A percentile compares a stretch with the other conserved stretches of the same genome.
phyloP scores from a whole-genome alignment of 148 eudicot species.

The Polygonum aviculare region DNA sequence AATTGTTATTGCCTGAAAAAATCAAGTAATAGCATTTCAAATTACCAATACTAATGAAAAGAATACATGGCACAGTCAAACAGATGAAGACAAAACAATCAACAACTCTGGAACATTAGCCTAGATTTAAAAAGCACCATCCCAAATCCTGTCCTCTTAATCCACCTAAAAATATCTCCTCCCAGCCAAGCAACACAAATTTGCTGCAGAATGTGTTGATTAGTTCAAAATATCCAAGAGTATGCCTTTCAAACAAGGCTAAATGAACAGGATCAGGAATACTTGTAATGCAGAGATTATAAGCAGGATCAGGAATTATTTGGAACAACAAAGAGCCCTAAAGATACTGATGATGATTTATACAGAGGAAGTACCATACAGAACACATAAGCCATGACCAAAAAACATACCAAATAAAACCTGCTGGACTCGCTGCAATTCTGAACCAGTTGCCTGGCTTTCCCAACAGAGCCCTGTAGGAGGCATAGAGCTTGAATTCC shows the following conservation, averaged over 20 bases:
- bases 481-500: slow-evolving; percentile 67
- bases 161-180: background rate
- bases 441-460: slow-evolving; percentile 46
- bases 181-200: background rate
- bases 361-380: background rate
- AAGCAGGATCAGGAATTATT: background rate
- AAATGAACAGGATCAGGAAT: background rate
- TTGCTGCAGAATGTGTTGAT: background rate
- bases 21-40: background rate
- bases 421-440: slow-evolving; percentile 68
- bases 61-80: background rate
- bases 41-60: background rate
- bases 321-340: background rate
- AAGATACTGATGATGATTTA: background rate
- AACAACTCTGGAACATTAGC: background rate
- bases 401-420: slow-evolving; percentile 69
- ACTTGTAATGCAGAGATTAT: background rate
- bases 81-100: background rate
- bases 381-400: background rate
- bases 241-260: background rate
- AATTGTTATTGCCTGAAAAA: slow-evolving; percentile 73
- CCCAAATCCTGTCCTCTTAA: background rate
- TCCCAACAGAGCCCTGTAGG: slow-evolving; percentile 43
- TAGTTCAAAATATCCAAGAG: background rate
- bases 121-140: background rate